These are phyloP conservation scores for Tetracladium marchalianum DNA, from an alignment of 495 filamentous ascomycete species.

Conservation along the genomic window DNA sequence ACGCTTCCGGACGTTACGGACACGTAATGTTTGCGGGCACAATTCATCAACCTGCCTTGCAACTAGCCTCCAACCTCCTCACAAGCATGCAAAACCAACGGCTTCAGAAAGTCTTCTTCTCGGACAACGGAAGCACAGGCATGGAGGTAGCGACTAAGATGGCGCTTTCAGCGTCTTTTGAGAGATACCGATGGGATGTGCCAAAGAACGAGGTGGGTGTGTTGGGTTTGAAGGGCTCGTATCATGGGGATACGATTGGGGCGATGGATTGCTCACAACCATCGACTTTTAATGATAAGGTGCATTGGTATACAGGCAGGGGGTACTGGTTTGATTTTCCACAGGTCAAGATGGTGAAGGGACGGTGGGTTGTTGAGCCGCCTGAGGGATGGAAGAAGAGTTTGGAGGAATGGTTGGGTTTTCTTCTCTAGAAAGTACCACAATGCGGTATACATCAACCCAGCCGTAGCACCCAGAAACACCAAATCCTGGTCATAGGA, in stretches of 20 bases:
- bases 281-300: slow-evolving; percentile 59
- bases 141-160: slow-evolving; percentile 77
- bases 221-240: slow-evolving; percentile 63
- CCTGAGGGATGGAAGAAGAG: slow-evolving; percentile 34
- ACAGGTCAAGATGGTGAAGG: slow-evolving; percentile 49
- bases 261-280: slow-evolving; percentile 74
- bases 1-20: slow-evolving; percentile 73
- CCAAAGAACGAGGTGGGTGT: slow-evolving; percentile 46
- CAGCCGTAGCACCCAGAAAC: slow-evolving; percentile 53
- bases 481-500: slow-evolving; percentile 53
- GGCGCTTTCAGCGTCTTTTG: slow-evolving; percentile 53
- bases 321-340: slow-evolving; percentile 74
- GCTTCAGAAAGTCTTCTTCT: slow-evolving; percentile 59
- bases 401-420: slow-evolving; percentile 39
- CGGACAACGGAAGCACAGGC: slow-evolving; percentile 71
- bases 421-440: slow-evolving; percentile 62
- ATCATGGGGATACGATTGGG: slow-evolving; percentile 76
- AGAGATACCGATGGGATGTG: slow-evolving; percentile 53
- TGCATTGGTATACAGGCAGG: slow-evolving; percentile 67
- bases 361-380: slow-evolving; percentile 51
- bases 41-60: slow-evolving; percentile 60
- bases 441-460: slow-evolving; percentile 63
- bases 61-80: slow-evolving; percentile 50
- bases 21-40: slow-evolving; percentile 76
- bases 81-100: slow-evolving; percentile 46